These are phyloP conservation scores for Lentinula novae-zelandiae DNA, from an alignment of 1,284 basidiomycete genomes.

Conservation along the genomic window DNA sequence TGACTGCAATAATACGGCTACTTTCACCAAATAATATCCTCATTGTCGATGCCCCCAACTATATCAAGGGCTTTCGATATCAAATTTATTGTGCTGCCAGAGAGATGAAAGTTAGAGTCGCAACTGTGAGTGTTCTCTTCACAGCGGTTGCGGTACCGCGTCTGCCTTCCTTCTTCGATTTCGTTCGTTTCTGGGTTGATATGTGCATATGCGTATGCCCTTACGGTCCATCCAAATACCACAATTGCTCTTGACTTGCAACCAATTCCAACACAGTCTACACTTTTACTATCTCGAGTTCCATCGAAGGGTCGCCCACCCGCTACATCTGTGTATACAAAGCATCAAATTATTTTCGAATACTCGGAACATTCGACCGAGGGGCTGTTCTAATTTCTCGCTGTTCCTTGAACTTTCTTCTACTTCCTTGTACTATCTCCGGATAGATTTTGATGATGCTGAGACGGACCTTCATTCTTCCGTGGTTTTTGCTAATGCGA, in stretches of 20 bases:
- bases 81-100: constrained; percentile 96
- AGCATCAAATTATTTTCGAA: neutral
- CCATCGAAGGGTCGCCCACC: neutral
- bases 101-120: constrained; percentile 82
- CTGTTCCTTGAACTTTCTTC: neutral
- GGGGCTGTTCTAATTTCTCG: neutral
- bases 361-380: neutral
- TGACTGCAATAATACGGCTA: constrained; percentile 79
- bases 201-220: neutral
- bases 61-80: constrained; percentile 97
- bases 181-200: neutral
- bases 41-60: constrained; percentile 90
- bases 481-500: neutral
- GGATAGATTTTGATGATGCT: neutral
- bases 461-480: neutral
- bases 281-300: neutral
- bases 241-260: too few species aligned
- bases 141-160: neutral
- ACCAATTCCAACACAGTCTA: too few species aligned
- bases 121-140: constrained; percentile 66
- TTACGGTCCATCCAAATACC: neutral
- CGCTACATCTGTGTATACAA: neutral
- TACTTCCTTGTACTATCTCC: neutral
- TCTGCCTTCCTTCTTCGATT: neutral
- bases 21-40: constrained; percentile 75